These are phyloP conservation scores for Saccharomycopsis hybrid DNA, from an alignment of 1,139 yeast species.

Conservation along the genomic window DNA sequence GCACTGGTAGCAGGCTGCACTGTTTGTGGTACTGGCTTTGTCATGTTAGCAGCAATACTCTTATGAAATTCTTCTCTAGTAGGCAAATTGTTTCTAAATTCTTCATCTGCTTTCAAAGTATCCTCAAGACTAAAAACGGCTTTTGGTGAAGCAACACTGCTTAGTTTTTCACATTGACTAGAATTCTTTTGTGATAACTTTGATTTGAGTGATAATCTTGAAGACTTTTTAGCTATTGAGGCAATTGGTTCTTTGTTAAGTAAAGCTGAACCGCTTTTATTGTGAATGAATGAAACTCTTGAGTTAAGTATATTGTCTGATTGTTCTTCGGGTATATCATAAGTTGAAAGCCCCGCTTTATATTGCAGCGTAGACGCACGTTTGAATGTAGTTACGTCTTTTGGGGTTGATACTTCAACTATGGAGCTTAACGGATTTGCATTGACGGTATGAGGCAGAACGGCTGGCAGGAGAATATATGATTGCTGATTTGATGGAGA, in stretches of 20 bases:
- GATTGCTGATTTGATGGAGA: too few species aligned
- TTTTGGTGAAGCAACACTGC: constrained; percentile 8
- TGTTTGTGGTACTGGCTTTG: neutral
- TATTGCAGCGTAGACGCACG: neutral
- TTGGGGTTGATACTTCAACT: constrained; percentile 17
- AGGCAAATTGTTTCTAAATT: constrained; percentile 8
- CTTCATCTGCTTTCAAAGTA: constrained; percentile 19
- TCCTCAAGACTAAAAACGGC: constrained; percentile 20
- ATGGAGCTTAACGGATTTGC: constrained; percentile 6
- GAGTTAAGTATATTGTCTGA: neutral
- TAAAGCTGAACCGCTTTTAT: too few species aligned
- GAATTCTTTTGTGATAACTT: neutral
- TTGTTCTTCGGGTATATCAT: neutral
- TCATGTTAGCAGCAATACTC: constrained; percentile 8
- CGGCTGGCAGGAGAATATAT: too few species aligned
- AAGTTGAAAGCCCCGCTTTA: neutral
- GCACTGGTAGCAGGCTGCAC: neutral
- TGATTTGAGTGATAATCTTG: constrained; percentile 1
- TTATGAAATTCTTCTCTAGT: constrained; percentile 3
- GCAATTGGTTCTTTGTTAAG: too few species aligned
- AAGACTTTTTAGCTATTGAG: neutral
- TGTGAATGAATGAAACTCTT: neutral
- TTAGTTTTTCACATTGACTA: neutral
- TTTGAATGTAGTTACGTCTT: constrained; percentile 1
- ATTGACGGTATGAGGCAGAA: too few species aligned